Base-by-base conservation (phyloP, 1,284 basidiomycete genomes). In the Lentinula novae-zelandiae region DNA sequence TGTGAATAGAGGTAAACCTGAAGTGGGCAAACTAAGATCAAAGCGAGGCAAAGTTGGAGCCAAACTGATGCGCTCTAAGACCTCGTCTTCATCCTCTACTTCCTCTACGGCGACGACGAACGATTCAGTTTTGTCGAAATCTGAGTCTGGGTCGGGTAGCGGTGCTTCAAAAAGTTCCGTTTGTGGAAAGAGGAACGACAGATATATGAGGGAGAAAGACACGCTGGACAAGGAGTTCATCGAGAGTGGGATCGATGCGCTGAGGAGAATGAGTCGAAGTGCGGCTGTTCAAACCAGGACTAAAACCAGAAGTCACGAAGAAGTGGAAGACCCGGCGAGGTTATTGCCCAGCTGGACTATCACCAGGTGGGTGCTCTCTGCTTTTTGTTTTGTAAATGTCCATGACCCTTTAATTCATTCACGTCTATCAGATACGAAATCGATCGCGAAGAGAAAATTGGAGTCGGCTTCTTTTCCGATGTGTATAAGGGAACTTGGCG, bases 311-410 rank as follows among this genome's bases (percentile, higher is more conserved):
- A 34, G 49, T 38, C 33, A 5, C 15, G 40, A 56, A 17, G n/a
- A 34, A 20, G 40, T 63, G 1, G 34, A 44, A 3, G 72, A 71
- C 17, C 55, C 60, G 50, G 52, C 42, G 13, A 64, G 72, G 15
- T 76, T 77, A 57, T 70, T 90, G 34, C 88, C 89, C 0, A 81
- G 77, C 63, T 90, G 89, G 89, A 89, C 87, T 2, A 90, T 90
- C 66, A 91, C 88, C 10, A 76, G 79, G 78, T 82, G 62, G 38
- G 75, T 62, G 38, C n/a, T 64, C 27, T 27, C 27, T 27, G 27
- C 27, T 44, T 39, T 55, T 62, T 46, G 40, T 34, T 42, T 50
- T 3, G 17, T 20, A n/a, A 6, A 53, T 6, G 53, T 39, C 60
- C 42, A 10, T 56, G 57, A 42, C 31, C 59, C 68, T 27, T 15